phyloP scores from a whole-genome alignment of 2,329 filamentous ascomycete genomes.

The Sphaerulina vaccinii region DNA sequence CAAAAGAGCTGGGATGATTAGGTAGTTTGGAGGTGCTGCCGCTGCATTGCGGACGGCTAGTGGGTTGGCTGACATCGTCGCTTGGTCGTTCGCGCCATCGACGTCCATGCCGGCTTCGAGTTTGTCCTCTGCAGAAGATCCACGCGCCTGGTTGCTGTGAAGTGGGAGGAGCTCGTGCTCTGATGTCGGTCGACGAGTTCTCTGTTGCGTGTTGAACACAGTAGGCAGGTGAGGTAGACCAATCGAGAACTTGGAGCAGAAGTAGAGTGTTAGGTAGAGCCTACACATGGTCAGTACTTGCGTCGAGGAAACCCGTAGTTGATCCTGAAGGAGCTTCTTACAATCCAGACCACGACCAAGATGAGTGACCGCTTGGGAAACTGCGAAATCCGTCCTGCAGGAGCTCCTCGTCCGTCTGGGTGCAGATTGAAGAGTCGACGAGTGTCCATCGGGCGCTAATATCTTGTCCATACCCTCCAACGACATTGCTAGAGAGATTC shows the following conservation, averaged over 20 bases:
- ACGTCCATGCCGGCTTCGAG: conserved; percentile 10
- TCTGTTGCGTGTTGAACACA: conserved; percentile 37
- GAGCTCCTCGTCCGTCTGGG: conserved; percentile 58
- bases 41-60: conserved; percentile 58
- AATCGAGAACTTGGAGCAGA: conserved; percentile 78
- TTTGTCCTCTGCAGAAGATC: conserved; percentile 19
- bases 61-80: conserved; percentile 41
- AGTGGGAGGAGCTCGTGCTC: conserved; percentile 32
- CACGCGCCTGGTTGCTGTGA: conserved; percentile 25
- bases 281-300: too few species aligned
- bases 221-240: conserved; percentile 66
- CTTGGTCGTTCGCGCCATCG: background rate
- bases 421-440: conserved; percentile 76
- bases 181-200: conserved; percentile 5
- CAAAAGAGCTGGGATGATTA: conserved; percentile 40
- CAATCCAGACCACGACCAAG: conserved; percentile 72
- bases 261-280: conserved; percentile 81
- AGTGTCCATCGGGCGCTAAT: conserved; percentile 61
- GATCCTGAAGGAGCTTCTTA: too few species aligned
- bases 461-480: conserved; percentile 59
- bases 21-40: conserved; percentile 78
- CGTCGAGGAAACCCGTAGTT: too few species aligned
- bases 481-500: conserved; percentile 57
- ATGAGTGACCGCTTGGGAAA: conserved; percentile 76
- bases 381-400: conserved; percentile 81